Percentiles rank a stretch among this genome's conserved stretches.
Conservation (phyloP, 2,329 filamentous ascomycete genomes). For the Aspergillus fumigatus region DNA sequence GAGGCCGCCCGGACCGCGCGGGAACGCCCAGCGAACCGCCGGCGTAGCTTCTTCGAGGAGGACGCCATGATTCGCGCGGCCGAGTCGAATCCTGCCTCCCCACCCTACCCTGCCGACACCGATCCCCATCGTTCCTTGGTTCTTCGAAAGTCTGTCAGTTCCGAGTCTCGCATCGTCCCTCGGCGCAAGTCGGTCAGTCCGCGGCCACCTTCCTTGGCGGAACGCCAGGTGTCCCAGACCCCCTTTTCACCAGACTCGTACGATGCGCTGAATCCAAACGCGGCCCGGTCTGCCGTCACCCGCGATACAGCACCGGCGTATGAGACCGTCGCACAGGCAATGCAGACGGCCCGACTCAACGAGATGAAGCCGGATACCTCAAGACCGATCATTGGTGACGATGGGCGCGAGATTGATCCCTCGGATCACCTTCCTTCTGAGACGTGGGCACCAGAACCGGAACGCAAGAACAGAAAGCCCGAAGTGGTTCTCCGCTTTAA, state of each 20-base stretch:
- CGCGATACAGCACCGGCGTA: constrained; percentile 34
- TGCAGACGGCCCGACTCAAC: constrained; percentile 34
- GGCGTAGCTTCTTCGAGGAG: constrained; percentile 25
- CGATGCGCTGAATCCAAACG: constrained; percentile 53
- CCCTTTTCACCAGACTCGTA: constrained; percentile 61
- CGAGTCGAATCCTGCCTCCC: constrained; percentile 17
- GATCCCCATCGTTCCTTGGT: constrained; percentile 23
- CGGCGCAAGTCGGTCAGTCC: constrained; percentile 59
- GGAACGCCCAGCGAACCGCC: constrained; percentile 24
- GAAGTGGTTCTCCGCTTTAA: constrained; percentile 47
- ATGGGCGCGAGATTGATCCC: constrained; percentile 61
- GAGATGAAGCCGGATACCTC: constrained; percentile 40
- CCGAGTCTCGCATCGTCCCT: constrained; percentile 39
- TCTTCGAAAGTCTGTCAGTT: constrained; percentile 21
- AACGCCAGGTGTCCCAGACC: constrained; percentile 40
- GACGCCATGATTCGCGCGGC: constrained; percentile 17
- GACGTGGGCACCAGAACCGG: constrained; percentile 63
- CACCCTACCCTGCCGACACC: constrained; percentile 25
- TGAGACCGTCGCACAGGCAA: constrained; percentile 35
- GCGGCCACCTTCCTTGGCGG: constrained; percentile 42
- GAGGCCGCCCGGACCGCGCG: constrained; percentile 24
- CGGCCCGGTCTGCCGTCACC: constrained; percentile 28
- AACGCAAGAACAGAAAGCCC: constrained; percentile 50
- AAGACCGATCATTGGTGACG: constrained; percentile 59
- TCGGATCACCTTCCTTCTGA: constrained; percentile 62